Base-by-base conservation (phyloP, 345 rosid species). In the Dovyalis caffra region DNA sequence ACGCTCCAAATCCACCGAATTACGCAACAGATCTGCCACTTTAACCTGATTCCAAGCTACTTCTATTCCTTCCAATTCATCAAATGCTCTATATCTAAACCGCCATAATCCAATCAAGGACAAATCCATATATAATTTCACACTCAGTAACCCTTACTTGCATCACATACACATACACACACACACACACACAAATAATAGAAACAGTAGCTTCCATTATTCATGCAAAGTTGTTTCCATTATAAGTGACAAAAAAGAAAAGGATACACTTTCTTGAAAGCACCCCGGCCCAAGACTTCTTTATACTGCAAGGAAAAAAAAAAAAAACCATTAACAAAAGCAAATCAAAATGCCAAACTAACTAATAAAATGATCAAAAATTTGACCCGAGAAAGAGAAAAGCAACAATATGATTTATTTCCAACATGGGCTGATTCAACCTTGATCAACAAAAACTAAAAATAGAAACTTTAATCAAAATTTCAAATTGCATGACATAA, bases 71-170 rank as follows among this genome's bases (percentile, higher is more conserved):
- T 77, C 84, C 63, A 61, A 43, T 58, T 81, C 80, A 74, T 81
- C 81, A 66, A 81, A 81, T 56, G 78, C 83, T 67, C 75, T 68
- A 65, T 65, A 38, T 66, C 74, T 35, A 51, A 77, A 60, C 75
- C 77, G 76, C 72, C 72, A 74, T 23, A 74, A 74, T 63, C 71
- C 57, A 60, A 80, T 92, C 82, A 93, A 93, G 90, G 91, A 79
- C 31, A 69, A 81, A 68, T 73, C 53, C 26, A 28, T 49, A 26
- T 43, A 11, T 28, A 51, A 72, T 38, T 37, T 31, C 64, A 79
- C 20, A 66, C 29, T 8, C 38, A 61, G 29, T 71, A 56, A 25
- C 9, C 28, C 61, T n/a, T n/a, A 23, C 60, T 18, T 49, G 56
- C 23, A 56, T 56, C 49, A 11, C 49, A 43, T 16, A 11, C 47